These are phyloP conservation scores for Pulicaria dysenterica DNA, from an alignment of 129 eudicot species.

Conservation along the genomic window DNA sequence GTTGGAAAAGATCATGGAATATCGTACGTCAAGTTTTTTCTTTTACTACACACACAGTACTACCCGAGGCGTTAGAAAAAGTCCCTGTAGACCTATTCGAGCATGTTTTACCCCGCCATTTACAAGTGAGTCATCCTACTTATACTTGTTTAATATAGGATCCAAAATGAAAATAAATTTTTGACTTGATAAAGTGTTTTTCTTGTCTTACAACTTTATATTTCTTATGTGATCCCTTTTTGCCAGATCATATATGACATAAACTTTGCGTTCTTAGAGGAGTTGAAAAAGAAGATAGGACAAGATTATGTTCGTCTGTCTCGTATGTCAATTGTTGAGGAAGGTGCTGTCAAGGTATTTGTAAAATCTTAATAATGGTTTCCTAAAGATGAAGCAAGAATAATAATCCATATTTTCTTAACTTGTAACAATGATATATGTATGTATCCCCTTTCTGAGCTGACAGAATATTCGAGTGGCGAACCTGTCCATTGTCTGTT, in stretches of 20 bases:
- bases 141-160: not conserved
- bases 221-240: slow-evolving; percentile 4
- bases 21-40: slow-evolving; percentile 45
- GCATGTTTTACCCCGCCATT: slow-evolving; percentile 58
- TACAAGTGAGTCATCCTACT: slow-evolving; percentile 37
- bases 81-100: slow-evolving; percentile 54
- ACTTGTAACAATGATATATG: not conserved
- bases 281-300: slow-evolving; percentile 51
- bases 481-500: slow-evolving; percentile 55
- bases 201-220: not conserved
- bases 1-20: slow-evolving; percentile 53
- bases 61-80: slow-evolving; percentile 50
- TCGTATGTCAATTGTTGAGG: slow-evolving; percentile 62
- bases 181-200: slow-evolving; percentile 16
- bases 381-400: not conserved
- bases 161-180: not conserved
- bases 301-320: slow-evolving; percentile 48
- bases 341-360: slow-evolving; percentile 60
- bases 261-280: slow-evolving; percentile 53
- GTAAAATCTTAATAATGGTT: not conserved
- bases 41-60: slow-evolving; percentile 54
- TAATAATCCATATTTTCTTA: not conserved
- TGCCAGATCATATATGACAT: slow-evolving; percentile 58
- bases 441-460: slow-evolving; percentile 3
- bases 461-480: slow-evolving; percentile 61